A percentile compares a stretch with the other conserved stretches of the same genome.
These are phyloP conservation scores for Septoria linicola DNA, from an alignment of 2,329 filamentous ascomycete genomes.

Conservation along the genomic window DNA sequence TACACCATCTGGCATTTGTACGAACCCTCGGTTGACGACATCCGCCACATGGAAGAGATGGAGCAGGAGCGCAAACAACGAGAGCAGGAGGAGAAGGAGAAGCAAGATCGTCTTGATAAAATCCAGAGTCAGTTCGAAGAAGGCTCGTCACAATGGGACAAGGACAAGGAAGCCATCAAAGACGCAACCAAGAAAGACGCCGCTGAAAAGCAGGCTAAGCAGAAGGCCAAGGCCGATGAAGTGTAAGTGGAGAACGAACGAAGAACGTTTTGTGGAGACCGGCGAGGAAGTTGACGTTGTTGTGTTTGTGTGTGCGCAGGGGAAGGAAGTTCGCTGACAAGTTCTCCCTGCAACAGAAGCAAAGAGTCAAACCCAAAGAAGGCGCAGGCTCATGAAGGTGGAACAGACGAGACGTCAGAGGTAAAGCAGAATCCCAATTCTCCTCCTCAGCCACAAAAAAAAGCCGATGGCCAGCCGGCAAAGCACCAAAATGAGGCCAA, in stretches of 20 bases:
- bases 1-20: conserved; percentile 99
- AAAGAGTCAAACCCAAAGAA: conserved; percentile 5
- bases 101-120: conserved; percentile 70
- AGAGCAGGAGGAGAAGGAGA: conserved; percentile 76
- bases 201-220: conserved; percentile 35
- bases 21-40: conserved; percentile 96
- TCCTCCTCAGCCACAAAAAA: conserved; percentile 7
- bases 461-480: conserved; percentile 14
- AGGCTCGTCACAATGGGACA: conserved; percentile 80
- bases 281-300: conserved; percentile 14
- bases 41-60: conserved; percentile 99
- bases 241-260: conserved; percentile 24
- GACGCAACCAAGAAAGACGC: conserved; percentile 61
- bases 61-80: conserved; percentile 77
- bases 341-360: conserved; percentile 27
- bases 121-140: conserved; percentile 77
- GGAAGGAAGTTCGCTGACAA: conserved; percentile 30
- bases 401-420: conserved; percentile 19
- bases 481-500: conserved; percentile 9
- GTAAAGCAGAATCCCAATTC: conserved; percentile 17
- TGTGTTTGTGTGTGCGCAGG: conserved; percentile 19
- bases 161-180: conserved; percentile 79
- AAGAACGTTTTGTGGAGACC: conserved; percentile 8
- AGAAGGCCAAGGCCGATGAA: conserved; percentile 22
- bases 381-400: conserved; percentile 11